Conservation (phyloP, 352 stramenopile species). For the Globisporangium polare region DNA sequence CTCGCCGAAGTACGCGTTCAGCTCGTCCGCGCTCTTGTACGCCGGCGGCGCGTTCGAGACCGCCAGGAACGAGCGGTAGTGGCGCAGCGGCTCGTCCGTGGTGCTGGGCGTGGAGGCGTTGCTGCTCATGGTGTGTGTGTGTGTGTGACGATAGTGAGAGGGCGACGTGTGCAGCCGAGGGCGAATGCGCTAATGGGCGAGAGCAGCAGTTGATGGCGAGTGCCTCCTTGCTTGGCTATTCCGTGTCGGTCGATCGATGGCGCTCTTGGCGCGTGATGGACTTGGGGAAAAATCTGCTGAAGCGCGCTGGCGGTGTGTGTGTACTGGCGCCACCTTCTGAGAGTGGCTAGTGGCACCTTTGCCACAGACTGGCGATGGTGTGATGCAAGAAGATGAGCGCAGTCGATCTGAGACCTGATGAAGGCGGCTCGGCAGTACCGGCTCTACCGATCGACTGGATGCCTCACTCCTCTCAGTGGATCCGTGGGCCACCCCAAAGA, state of each 20-base stretch:
- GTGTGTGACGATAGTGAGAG: not conserved
- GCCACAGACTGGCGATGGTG: not conserved
- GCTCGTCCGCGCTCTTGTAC: conserved; percentile 53
- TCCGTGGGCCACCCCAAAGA: not conserved
- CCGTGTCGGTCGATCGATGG: not conserved
- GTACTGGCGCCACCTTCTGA: not conserved
- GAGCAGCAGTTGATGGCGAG: not conserved
- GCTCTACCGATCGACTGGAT: not conserved
- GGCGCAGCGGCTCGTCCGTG: not conserved
- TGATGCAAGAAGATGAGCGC: not conserved
- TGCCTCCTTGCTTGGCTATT: not conserved
- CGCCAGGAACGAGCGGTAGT: conserved; percentile 43
- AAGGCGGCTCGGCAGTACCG: too few species aligned
- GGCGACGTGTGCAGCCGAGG: not conserved
- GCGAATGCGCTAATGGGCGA: not conserved
- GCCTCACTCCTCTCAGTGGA: conserved; percentile 8
- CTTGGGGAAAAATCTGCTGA: not conserved
- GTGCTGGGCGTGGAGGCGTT: not conserved
- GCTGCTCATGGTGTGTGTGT: conserved; percentile 17
- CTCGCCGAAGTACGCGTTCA: conserved; percentile 87
- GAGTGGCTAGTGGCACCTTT: not conserved
- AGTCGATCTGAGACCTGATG: not conserved
- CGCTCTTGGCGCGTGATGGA: not conserved
- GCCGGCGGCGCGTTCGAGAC: conserved; percentile 76
- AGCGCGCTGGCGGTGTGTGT: not conserved